phyloP scores from a whole-genome alignment of 2,329 filamentous ascomycete genomes.

The Sclerotiophoma versabilis region DNA sequence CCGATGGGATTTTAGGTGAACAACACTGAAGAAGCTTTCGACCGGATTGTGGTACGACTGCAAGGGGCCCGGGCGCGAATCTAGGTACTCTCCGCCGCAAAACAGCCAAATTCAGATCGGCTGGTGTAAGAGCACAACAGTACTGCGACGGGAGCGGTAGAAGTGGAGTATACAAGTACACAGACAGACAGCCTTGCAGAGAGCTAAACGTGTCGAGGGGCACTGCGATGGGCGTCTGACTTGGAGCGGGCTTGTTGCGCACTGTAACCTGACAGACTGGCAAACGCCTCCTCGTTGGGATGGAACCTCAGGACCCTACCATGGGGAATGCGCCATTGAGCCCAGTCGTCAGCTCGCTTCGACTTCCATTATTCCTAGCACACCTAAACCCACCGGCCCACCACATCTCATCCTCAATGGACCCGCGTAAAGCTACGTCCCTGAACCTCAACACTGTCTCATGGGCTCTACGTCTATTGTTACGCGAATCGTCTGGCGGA shows the following conservation, averaged over 20 bases:
- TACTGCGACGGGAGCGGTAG: constrained; percentile 22
- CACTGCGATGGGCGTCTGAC: constrained; percentile 30
- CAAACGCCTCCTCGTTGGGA: constrained; percentile 37
- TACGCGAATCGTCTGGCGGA: constrained; percentile 25
- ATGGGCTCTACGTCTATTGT: constrained; percentile 25
- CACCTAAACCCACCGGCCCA: background rate
- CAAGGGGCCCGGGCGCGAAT: constrained; percentile 33
- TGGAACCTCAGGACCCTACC: constrained; percentile 41
- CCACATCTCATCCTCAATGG: constrained; percentile 1
- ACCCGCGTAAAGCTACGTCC: constrained; percentile 29
- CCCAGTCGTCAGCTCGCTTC: constrained; percentile 22
- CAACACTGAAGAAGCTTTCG: constrained; percentile 26
- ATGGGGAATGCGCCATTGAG: constrained; percentile 29
- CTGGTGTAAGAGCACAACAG: constrained; percentile 25
- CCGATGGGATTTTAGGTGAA: constrained; percentile 30
- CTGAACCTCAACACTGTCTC: constrained; percentile 5
- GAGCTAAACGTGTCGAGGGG: constrained; percentile 25
- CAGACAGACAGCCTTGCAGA: constrained; percentile 35
- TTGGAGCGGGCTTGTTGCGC: constrained; percentile 30
- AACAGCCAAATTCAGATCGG: constrained; percentile 23
- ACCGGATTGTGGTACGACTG: constrained; percentile 38
- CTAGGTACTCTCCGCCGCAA: constrained; percentile 18
- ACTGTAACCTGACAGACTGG: constrained; percentile 44
- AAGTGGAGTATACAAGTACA: constrained; percentile 25
- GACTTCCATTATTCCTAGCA: constrained; percentile 15